These are phyloP conservation scores for Mortierella alpina DNA, from an alignment of 192 early-diverging fungal species.

Conservation along the genomic window DNA sequence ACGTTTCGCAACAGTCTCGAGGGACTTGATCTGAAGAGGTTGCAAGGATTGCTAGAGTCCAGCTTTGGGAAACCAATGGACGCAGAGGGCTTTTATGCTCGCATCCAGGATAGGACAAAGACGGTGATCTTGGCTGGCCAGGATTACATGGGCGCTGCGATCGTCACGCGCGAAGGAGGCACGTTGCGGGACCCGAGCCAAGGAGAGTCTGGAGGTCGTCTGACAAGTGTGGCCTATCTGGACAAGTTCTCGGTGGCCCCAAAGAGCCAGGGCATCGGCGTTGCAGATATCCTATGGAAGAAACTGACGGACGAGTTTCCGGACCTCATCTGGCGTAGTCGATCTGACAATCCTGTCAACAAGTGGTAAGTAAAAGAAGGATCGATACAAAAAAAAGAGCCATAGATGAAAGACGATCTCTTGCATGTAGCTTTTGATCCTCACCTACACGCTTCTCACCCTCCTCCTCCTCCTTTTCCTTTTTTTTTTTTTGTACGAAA, in stretches of 20 bases:
- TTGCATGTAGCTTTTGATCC: not conserved
- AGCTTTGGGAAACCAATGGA: constrained; percentile 79
- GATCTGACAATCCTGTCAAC: constrained; percentile 89
- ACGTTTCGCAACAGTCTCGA: constrained; percentile 62
- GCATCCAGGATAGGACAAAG: constrained; percentile 63
- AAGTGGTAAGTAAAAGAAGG: constrained; percentile 76
- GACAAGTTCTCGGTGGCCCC: constrained; percentile 96
- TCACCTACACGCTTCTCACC: not conserved
- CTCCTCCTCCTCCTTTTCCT: not conserved
- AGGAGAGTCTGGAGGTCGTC: not conserved
- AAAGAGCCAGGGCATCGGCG: constrained; percentile 87
- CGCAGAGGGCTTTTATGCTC: constrained; percentile 64
- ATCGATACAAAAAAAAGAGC: not conserved
- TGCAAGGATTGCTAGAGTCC: constrained; percentile 74
- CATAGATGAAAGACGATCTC: not conserved
- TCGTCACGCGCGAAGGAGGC: constrained; percentile 79
- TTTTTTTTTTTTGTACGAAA: not conserved
- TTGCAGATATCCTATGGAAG: constrained; percentile 96
- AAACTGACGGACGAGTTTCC: constrained; percentile 76
- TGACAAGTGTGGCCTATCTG: constrained; percentile 68
- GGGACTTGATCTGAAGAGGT: constrained; percentile 62
- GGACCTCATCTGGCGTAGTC: constrained; percentile 84
- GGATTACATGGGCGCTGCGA: constrained; percentile 91
- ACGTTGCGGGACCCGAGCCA: constrained; percentile 1
- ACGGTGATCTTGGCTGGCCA: constrained; percentile 81